Base-by-base conservation (phyloP, 2,329 filamentous ascomycete genomes). In the Thelonectria rubi region DNA sequence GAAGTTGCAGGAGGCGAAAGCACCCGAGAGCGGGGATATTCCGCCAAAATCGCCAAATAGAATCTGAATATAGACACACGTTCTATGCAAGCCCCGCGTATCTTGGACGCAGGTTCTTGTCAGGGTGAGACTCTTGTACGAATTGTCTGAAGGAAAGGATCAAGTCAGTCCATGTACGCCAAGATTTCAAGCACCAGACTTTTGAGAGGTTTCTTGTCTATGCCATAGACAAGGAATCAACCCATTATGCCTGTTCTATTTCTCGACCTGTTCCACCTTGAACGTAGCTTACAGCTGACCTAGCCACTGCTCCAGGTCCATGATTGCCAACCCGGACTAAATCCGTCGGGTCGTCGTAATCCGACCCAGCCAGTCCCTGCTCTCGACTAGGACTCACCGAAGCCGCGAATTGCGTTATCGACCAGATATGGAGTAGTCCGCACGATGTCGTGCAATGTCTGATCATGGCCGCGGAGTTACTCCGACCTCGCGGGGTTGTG, bases 271-370 rank as follows among this genome's bases (percentile, higher is more conserved):
- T 34, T 34, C 37, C n/a, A 30, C 26, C 10, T 9, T 9, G 26
- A 30, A 30, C n/a, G n/a, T n/a, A n/a, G 26, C 26, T 9, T 9
- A 9, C 26, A 30, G 21, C 21, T 30, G 2, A 9, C n/a, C 26
- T 30, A 30, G n/a, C 26, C 8, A 30, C n/a, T 15, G 8, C 18
- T 18, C 18, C 40, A 30, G 39, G 14, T n/a, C 17, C 8, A 40
- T 55, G 45, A 53, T 65, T 39, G 12, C 32, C 55, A 24, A 17
- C 40, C 61, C 60, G 67, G 57, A 52, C 54, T 67, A 67, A 71
- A 67, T 50, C 64, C 64, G 67, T 62, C 59, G 62, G 68, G 42
- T 60, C 55, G 47, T 64, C 59, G 45, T 47, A 55, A 30, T 59
- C 62, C 61, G 65, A 60, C 24, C 47, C 57, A 15, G 34, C 15